Conservation (phyloP, 2,329 filamentous ascomycete genomes). For the Aspergillus costaricaensis region DNA sequence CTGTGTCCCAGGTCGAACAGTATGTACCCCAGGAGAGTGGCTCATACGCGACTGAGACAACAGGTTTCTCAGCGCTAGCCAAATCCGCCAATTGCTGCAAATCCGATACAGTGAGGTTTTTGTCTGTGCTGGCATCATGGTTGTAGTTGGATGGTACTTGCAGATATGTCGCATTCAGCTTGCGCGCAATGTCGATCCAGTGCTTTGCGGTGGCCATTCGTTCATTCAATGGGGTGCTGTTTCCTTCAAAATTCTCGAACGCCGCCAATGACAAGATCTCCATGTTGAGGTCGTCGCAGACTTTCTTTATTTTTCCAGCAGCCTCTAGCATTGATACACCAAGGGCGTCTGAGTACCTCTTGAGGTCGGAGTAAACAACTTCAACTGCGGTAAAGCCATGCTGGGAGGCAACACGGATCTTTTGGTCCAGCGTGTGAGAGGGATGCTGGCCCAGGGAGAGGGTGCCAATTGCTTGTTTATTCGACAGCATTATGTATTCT, state of each 20-base stretch:
- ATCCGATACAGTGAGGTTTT: constrained; percentile 31
- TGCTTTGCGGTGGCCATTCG: constrained; percentile 31
- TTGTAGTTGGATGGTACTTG: constrained; percentile 37
- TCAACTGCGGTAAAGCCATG: constrained; percentile 34
- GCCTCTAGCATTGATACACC: constrained; percentile 21
- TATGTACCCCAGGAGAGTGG: constrained; percentile 36
- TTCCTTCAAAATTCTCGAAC: constrained; percentile 43
- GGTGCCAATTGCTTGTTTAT: constrained; percentile 34
- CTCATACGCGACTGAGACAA: constrained; percentile 40
- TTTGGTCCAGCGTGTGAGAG: constrained; percentile 33
- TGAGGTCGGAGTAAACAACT: constrained; percentile 35
- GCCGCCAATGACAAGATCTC: constrained; percentile 34
- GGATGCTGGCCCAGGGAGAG: constrained; percentile 34
- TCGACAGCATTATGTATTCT: constrained; percentile 19
- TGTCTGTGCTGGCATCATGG: constrained; percentile 27
- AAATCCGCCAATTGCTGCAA: constrained; percentile 35
- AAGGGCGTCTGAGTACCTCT: constrained; percentile 22
- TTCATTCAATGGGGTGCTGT: constrained; percentile 25
- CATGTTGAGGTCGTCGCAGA: constrained; percentile 24
- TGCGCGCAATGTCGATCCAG: constrained; percentile 35
- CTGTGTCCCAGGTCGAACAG: constrained; percentile 37
- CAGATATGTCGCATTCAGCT: constrained; percentile 30
- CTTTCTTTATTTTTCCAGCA: constrained; percentile 20
- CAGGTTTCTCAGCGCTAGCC: constrained; percentile 21
- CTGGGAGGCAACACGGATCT: constrained; percentile 30